phyloP scores from a whole-genome alignment of 495 filamentous ascomycete genomes.

The Podospora pseudopauciseta region DNA sequence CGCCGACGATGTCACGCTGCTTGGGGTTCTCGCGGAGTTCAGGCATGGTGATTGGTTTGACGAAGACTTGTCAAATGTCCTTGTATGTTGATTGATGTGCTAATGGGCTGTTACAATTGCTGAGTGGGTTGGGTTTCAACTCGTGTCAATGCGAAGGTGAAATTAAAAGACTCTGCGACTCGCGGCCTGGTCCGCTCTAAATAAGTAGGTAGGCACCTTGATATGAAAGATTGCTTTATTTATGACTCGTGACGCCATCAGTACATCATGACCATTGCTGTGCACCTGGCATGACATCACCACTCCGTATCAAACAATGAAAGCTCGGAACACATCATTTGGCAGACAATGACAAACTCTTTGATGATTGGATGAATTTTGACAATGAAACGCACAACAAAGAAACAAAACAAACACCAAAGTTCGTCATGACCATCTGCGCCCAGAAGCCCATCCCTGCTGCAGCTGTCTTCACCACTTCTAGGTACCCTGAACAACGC shows the following conservation, averaged over 20 bases:
- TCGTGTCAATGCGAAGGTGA: not conserved
- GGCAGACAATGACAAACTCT: not conserved
- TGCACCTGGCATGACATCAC: conserved; percentile 1
- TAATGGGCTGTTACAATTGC: not conserved
- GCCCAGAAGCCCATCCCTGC: no score
- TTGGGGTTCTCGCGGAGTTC: conserved; percentile 16
- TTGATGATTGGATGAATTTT: not conserved
- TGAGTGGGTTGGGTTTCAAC: not conserved
- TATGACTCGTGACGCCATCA: not conserved
- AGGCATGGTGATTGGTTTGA: conserved; percentile 13
- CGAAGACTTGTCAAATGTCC: not conserved
- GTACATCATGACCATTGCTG: not conserved
- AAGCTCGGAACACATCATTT: not conserved
- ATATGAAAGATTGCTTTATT: not conserved
- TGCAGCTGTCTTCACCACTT: no score
- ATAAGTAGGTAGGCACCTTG: not conserved
- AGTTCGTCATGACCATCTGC: not conserved
- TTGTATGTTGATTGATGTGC: not conserved
- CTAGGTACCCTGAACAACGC: not conserved
- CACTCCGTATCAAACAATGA: not conserved
- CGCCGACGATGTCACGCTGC: conserved; percentile 17
- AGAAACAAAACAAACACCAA: not conserved
- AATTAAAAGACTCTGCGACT: not conserved
- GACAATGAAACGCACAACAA: not conserved
- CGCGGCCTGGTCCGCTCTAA: not conserved